Base-by-base conservation (phyloP, 2,329 filamentous ascomycete genomes). In the Aspergillus fructus region DNA sequence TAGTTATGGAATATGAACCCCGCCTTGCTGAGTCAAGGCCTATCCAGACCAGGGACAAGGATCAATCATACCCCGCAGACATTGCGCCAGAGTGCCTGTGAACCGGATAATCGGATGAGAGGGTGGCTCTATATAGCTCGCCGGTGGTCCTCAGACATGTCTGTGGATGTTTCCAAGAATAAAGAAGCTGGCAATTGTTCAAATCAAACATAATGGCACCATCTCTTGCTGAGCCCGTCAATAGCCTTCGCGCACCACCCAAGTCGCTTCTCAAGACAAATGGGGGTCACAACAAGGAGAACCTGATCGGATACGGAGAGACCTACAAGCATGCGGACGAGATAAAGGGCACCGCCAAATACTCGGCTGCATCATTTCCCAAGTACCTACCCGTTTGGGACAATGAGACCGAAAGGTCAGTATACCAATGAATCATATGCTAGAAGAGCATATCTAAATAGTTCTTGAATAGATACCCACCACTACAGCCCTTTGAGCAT, bases 381-480 rank as follows among this genome's bases (percentile, higher is more conserved):
- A 80, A 91, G 68, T 93, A 93, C 70, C 82, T 91, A 8, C 88
- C 89, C 2, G 86, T 84, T 2, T 91, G 88, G 88, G 82, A 89
- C 66, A 79, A 81, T 41, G 79, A 85, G 61, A 83, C 72, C 17
- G 68, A 68, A 48, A 71, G 68, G 71, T 73, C n/a, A 64, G 39
- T 40, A 33, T 45, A 9, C 30, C 11, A 5, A 19, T 4, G 27
- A 34, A 6, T 15, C 17, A 30, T 21, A 12, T n/a, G 9, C n/a
- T 3, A 17, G 17, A 19, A 12, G 3, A 12, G 13, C 27, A 7
- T 19, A n/a, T 47, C 37, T 52, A 63, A 51, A 61, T 21, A 39
- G 6, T 8, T 23, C 27, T 2, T 3, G 2, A 51, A 85, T 53
- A 86, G 73, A 81, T 80, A 75, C 66, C 80, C 84, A 55, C 87